phyloP scores from a whole-genome alignment of 1,284 basidiomycete species.

The Trichosporon asahii region DNA sequence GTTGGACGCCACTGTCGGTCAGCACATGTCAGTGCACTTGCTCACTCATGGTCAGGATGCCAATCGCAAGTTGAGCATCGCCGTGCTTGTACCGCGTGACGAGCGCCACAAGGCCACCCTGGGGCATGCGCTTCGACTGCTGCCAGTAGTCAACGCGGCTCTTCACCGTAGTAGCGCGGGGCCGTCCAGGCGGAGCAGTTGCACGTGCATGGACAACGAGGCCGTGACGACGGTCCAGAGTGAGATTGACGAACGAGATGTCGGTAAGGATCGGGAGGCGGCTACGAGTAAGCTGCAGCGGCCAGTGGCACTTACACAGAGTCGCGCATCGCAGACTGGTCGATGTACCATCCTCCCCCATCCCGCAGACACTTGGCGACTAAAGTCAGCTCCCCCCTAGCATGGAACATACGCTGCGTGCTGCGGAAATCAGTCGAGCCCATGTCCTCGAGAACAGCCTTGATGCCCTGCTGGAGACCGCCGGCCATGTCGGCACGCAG shows the following conservation, averaged over 20 bases:
- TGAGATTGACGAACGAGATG: too few species aligned
- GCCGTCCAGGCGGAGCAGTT: too few species aligned
- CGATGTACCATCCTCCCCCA: slow-evolving; percentile 11
- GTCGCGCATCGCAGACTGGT: not conserved
- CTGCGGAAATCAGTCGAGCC: not conserved
- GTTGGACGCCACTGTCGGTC: too few species aligned
- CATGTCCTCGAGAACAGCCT: slow-evolving; percentile 56
- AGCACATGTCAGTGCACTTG: not conserved
- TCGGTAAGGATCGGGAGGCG: too few species aligned
- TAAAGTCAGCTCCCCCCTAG: not conserved
- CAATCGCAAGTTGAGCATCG: slow-evolving; percentile 21
- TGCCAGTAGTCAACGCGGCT: slow-evolving; percentile 58
- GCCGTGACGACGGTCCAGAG: too few species aligned
- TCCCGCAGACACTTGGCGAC: not conserved
- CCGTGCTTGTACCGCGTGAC: slow-evolving; percentile 51
- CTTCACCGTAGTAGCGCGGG: not conserved
- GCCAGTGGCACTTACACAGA: not conserved
- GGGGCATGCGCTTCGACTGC: slow-evolving; percentile 57
- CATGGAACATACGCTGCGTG: too few species aligned
- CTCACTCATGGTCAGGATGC: slow-evolving; percentile 16
- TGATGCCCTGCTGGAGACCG: slow-evolving; percentile 53
- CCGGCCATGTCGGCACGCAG: slow-evolving; percentile 63
- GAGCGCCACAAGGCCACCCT: slow-evolving; percentile 60
- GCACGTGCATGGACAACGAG: too few species aligned
- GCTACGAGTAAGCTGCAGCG: not conserved